Evolutionary conservation across 495 filamentous ascomycete species (phyloP).

Genomic region (Parmelia sp.): DNA sequence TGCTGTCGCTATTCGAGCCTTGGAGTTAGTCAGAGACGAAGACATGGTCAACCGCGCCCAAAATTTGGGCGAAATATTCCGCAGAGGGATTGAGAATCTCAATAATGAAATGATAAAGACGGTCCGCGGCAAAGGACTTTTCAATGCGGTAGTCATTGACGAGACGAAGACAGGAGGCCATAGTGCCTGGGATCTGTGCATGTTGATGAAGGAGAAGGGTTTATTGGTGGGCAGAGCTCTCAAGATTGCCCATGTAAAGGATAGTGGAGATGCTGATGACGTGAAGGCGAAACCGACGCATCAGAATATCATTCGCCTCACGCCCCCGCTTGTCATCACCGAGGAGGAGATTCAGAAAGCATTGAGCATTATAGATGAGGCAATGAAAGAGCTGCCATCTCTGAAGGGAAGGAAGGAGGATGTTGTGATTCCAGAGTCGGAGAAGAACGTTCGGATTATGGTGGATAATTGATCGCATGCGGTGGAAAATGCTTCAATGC

Average conservation of each 20-base stretch:
- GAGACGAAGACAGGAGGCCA: constrained; percentile 78
- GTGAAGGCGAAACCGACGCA: constrained; percentile 93
- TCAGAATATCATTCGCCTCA: constrained; percentile 78
- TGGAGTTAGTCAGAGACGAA: constrained; percentile 91
- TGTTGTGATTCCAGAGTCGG: constrained; percentile 40
- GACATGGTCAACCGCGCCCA: constrained; percentile 77
- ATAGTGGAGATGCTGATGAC: constrained; percentile 32
- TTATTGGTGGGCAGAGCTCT: constrained; percentile 64
- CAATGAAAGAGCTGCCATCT: constrained; percentile 45
- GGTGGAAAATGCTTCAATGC: not conserved
- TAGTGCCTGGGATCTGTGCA: constrained; percentile 94
- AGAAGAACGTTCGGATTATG: constrained; percentile 47
- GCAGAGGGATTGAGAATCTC: constrained; percentile 63
- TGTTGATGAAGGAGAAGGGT: constrained; percentile 93
- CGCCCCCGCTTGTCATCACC: constrained; percentile 52
- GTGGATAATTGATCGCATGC: constrained; percentile 39
- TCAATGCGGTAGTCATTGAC: constrained; percentile 97
- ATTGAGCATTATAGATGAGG: constrained; percentile 44
- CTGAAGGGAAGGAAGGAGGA: constrained; percentile 45
- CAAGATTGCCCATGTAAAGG: constrained; percentile 38
- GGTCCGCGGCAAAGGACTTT: constrained; percentile 84
- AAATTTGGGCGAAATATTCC: constrained; percentile 74
- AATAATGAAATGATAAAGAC: constrained; percentile 72
- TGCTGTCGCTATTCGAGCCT: constrained; percentile 90
- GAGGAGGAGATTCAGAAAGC: constrained; percentile 47